Evolutionary conservation across 345 rosid genomes (phyloP), one percentile per base, ranked within the genome.

Genomic region (Heritiera littoralis): DNA sequence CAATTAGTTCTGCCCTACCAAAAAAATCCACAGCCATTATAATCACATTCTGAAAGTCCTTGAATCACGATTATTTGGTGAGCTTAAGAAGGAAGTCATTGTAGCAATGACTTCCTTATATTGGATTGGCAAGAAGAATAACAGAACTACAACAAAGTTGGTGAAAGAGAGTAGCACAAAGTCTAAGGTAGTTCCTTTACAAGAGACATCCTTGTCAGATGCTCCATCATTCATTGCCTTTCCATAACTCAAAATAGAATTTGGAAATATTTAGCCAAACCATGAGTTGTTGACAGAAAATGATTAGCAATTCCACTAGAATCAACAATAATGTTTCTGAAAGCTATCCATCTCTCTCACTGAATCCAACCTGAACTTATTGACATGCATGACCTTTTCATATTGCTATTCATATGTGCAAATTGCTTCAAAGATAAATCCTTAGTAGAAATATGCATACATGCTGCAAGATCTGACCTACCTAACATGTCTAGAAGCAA

Each of bases 111-210:
- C 9, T 11, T 18, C 49, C 76, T 55, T n/a, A 58, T 40, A 20
- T 75, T 75, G 66, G 52, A 41, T 55, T 12, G 40, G 20, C 49
- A 28, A 70, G 38, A 23, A 75, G 65, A 74, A 55, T 40, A 54
- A 48, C 45, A 49, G 11, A 51, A 17, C 14, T 32, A 17, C 9
- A 12, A 41, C 52, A 56, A 15, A n/a, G 15, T 8, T 30, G n/a
- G 32, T 10, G 10, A 40, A 38, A 40, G 49, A 5, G 9, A 10
- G 41, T 8, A 58, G 41, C 77, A 40, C 66, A 56, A 38, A 10
- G 11, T 41, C 77, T 49, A 55, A 54, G 28, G 38, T 74, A 56
- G 20, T 40, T n/a, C 49, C 18, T 56, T 38, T 11, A 6, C 6
- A 4, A n/a, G 8, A 49, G n/a, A 40, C 45, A 40, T 38, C 14